Conservation (phyloP, 192 early-diverging fungal species). For the Backusella tarrabulga region DNA sequence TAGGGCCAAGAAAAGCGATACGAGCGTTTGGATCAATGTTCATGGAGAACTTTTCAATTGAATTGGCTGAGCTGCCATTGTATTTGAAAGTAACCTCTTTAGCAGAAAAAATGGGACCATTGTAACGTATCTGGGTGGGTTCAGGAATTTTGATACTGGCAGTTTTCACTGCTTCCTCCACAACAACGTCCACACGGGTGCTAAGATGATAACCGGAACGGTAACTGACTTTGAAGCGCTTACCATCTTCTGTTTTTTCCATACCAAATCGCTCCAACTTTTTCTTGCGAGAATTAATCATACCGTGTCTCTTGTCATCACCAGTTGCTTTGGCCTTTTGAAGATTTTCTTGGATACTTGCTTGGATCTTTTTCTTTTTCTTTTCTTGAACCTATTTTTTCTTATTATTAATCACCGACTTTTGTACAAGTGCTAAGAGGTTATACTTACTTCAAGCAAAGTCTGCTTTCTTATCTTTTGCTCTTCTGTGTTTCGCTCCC, state of each 20-base stretch:
- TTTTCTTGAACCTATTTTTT: slow-evolving; percentile 52
- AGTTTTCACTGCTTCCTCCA: slow-evolving; percentile 56
- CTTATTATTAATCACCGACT: neutral
- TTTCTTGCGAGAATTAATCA: slow-evolving; percentile 77
- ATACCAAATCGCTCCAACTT: slow-evolving; percentile 68
- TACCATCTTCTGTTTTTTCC: slow-evolving; percentile 66
- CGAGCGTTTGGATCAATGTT: slow-evolving; percentile 65
- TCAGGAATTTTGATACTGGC: slow-evolving; percentile 66
- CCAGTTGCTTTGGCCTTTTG: slow-evolving; percentile 70
- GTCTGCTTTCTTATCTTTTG: slow-evolving; percentile 67
- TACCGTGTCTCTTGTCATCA: slow-evolving; percentile 79
- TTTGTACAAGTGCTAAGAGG: neutral
- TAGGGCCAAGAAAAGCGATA: slow-evolving; percentile 80
- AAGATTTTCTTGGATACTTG: slow-evolving; percentile 77
- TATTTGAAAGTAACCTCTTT: slow-evolving; percentile 55
- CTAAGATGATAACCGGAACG: slow-evolving; percentile 52
- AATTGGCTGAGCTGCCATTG: slow-evolving; percentile 15
- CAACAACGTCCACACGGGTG: slow-evolving; percentile 51
- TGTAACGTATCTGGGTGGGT: slow-evolving; percentile 64
- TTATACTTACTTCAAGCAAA: slow-evolving; percentile 41
- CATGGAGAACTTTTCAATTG: slow-evolving; percentile 68
- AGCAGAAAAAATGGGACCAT: slow-evolving; percentile 65
- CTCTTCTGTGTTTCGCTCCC: slow-evolving; percentile 72
- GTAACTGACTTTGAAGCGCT: slow-evolving; percentile 66
- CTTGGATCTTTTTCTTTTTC: slow-evolving; percentile 69